Evolutionary conservation across 2,329 filamentous ascomycete species (phyloP).

Genomic region (Cryphonectria japonica): DNA sequence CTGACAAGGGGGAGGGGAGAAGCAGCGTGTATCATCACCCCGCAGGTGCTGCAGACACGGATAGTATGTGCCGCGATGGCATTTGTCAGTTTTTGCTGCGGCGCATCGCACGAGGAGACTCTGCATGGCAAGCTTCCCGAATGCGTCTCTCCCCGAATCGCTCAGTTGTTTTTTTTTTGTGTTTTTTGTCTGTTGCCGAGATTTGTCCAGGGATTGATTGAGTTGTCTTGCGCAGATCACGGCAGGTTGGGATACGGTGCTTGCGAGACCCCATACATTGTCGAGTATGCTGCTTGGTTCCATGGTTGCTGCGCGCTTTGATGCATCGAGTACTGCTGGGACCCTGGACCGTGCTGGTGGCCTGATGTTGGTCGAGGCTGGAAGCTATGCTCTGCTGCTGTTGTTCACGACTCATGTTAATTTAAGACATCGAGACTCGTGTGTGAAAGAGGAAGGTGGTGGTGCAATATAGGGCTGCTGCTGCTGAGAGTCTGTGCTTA

Average conservation of each 20-base stretch:
- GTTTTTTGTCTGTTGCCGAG: not conserved
- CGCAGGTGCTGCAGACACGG: not conserved
- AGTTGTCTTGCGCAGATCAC: conserved; percentile 14
- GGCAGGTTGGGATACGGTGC: conserved; percentile 37
- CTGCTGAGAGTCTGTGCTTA: conserved; percentile 19
- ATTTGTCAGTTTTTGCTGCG: conserved; percentile 17
- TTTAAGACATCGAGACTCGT: conserved; percentile 34
- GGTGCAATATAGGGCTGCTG: not conserved
- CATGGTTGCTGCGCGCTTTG: conserved; percentile 39
- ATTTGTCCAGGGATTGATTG: not conserved
- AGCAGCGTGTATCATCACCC: not conserved
- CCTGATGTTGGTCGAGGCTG: conserved; percentile 34
- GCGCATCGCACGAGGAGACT: conserved; percentile 15
- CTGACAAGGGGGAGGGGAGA: not conserved
- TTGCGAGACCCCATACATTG: conserved; percentile 40
- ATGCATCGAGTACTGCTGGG: conserved; percentile 39
- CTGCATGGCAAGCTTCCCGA: conserved; percentile 20
- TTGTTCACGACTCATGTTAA: conserved; percentile 22
- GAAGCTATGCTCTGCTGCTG: conserved; percentile 39
- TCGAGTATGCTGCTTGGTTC: conserved; percentile 33
- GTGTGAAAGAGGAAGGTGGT: conserved; percentile 19
- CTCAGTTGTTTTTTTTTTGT: not conserved
- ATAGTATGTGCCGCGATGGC: not conserved
- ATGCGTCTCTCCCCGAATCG: conserved; percentile 10
- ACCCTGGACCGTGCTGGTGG: conserved; percentile 37